Base-by-base conservation (phyloP, 176 grass and related monocot genomes). In the Pharus latifolius region DNA sequence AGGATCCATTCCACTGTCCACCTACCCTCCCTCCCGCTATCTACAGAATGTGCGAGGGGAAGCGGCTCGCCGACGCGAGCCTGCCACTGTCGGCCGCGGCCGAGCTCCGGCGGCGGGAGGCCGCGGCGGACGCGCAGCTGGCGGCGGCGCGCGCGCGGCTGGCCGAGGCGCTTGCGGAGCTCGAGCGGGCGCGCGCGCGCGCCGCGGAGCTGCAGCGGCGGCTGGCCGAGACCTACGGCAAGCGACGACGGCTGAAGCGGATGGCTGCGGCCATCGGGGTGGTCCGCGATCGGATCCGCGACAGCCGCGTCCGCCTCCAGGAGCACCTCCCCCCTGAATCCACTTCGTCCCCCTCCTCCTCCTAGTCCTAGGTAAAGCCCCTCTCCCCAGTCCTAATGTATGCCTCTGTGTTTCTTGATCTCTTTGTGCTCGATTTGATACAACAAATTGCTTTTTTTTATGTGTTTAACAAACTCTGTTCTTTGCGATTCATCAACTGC, bases 21-120 rank as follows among this genome's bases (percentile, higher is more conserved):
- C n/a, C n/a, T n/a, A n/a, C n/a, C n/a, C n/a, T n/a, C n/a, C n/a
- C n/a, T n/a, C n/a, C n/a, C n/a, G n/a, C n/a, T n/a, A n/a, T n/a
- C n/a, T n/a, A n/a, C n/a, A 37, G 54, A 51, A 87, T 87, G 84
- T 87, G 84, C 60, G 78, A 82, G 78, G 83, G 84, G 67, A 49
- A 67, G 78, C 79, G 74, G 10, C 84, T 27, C 2, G 20, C 22
- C 19, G 50, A 64, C 31, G 26, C 57, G 51, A 10, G 6, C 12
- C 53, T 49, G 51, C 72, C 83, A 63, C 1, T 22, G 82, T 71
- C 49, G 51, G 52, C 63, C 18, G 65, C 67, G 65, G 59, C 44
- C 50, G 73, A 77, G 45, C 52, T 77, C 73, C 27, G 66, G 33
- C 45, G 73, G 34, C 35, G 73, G 63, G 78, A 70, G 78, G 73